Base-by-base conservation (phyloP, 2,329 filamentous ascomycete genomes). In the Juglanconis juglandina region DNA sequence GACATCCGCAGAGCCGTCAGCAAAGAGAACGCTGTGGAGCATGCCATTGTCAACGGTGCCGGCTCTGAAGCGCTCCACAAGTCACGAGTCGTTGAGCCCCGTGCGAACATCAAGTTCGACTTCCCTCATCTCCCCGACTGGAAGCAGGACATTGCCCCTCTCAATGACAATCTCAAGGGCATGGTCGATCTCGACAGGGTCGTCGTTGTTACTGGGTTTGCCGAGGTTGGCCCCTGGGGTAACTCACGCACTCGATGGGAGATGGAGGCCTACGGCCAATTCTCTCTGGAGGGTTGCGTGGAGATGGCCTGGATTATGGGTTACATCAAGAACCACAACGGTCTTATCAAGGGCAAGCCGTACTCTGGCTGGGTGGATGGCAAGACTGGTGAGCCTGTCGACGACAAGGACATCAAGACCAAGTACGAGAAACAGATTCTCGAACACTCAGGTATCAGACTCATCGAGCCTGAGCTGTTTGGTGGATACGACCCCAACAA, bases 221-320 rank as follows among this genome's bases (percentile, higher is more conserved):
- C 95, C 58, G 95, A 99, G 75, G 87, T 97, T 63, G 93, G 95
- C 52, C 95, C 95, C 7, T 99, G 95, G 96, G 95, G 95, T 81
- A 99, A 98, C 81, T 94, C 95, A 3, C 88, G 95, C 70, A 99
- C 95, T 50, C 88, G 95, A 64, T 99, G 95, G 95, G 95, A 99
- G 80, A 99, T 99, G 94, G 95, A 99, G 76, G 93, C 95, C 1
- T 88, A 93, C 67, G 95, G 95, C 72, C 86, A 96, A 71, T 99
- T 99, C 80, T 98, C 95, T 8, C 86, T 99, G 13, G 96, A 99
- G 76, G 95, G 95, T 35, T 98, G 95, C 70, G 89, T 99, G 63
- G 95, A 99, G 77, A 99, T 99, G 95, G 93, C 95, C 37, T 99
- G 95, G 95, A 92, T 99, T 76, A 99, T 98, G 94, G 95, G 95